Percentiles rank a stretch among this genome's conserved stretches.
Evolutionary conservation across 164 flowering plant species (phyloP).

Genomic region (Berberis vulgaris): DNA sequence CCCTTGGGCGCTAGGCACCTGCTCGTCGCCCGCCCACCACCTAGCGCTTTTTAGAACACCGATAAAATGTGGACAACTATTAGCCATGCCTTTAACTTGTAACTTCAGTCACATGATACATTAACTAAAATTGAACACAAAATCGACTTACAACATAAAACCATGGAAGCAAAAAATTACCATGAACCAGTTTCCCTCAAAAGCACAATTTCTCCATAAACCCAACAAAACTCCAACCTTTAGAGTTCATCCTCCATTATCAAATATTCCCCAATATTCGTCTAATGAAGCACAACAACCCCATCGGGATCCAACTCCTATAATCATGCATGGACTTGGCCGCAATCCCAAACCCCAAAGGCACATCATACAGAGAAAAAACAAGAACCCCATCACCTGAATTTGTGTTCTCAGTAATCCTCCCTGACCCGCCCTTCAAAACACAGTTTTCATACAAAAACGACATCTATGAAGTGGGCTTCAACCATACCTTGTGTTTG

Average conservation of each 20-base stretch:
- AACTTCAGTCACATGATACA: not conserved
- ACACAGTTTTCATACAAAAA: slow-evolving; percentile 62
- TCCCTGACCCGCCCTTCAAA: slow-evolving; percentile 55
- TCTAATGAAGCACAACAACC: slow-evolving; percentile 2
- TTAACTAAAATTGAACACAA: not conserved
- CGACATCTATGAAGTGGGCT: slow-evolving; percentile 49
- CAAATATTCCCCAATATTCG: slow-evolving; percentile 12
- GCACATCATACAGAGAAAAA: slow-evolving; percentile 62
- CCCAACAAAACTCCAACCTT: not conserved
- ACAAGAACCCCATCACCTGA: slow-evolving; percentile 72
- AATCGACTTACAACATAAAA: too few relatives aligned
- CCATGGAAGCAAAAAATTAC: not conserved
- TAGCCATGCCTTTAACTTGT: too few relatives aligned
- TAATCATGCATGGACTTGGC: slow-evolving; percentile 55
- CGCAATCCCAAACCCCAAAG: slow-evolving; percentile 63
- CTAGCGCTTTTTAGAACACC: too few relatives aligned
- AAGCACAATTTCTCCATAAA: slow-evolving; percentile 11
- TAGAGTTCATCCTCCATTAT: too few relatives aligned
- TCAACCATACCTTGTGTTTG: not conserved
- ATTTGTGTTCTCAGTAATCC: slow-evolving; percentile 19
- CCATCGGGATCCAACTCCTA: slow-evolving; percentile 26
- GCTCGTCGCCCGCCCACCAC: too few relatives aligned
- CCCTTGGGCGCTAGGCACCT: too few relatives aligned
- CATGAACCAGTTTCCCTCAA: not conserved
- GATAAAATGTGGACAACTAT: too few relatives aligned